phyloP scores from a whole-genome alignment of 441 rosid species.

The Populus hybrid region DNA sequence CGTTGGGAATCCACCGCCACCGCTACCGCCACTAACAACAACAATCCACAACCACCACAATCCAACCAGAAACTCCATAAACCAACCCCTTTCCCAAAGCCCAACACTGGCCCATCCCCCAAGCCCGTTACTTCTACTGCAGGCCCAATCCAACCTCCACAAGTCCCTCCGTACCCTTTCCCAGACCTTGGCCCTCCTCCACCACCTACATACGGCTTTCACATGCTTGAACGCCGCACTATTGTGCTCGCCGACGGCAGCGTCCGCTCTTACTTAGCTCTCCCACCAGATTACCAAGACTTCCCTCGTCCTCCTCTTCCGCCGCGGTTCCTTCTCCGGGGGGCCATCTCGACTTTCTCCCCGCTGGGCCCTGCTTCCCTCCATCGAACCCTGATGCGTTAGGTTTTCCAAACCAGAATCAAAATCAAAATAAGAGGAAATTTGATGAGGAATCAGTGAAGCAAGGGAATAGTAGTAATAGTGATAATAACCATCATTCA shows the following conservation, averaged over 20 bases:
- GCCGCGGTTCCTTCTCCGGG: constrained; percentile 28
- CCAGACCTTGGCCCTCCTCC: constrained; percentile 67
- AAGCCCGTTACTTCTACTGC: neutral
- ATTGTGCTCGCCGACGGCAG: constrained; percentile 83
- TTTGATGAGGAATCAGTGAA: constrained; percentile 34
- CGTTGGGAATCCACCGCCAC: constrained; percentile 39
- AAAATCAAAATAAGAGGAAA: constrained; percentile 41
- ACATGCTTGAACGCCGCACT: constrained; percentile 91
- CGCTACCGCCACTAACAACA: constrained; percentile 11
- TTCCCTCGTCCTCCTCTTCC: constrained; percentile 39
- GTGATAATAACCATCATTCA: constrained; percentile 19
- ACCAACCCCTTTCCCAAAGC: constrained; percentile 34
- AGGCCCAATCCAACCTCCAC: constrained; percentile 19
- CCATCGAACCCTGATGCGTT: constrained; percentile 33
- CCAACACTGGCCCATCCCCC: constrained; percentile 31
- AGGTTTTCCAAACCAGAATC: constrained; percentile 23
- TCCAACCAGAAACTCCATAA: constrained; percentile 32
- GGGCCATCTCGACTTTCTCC: neutral
- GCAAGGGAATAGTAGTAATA: constrained; percentile 14
- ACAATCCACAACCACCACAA: constrained; percentile 27
- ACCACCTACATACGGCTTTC: constrained; percentile 80
- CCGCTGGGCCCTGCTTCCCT: constrained; percentile 13
- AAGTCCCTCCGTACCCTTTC: constrained; percentile 38
- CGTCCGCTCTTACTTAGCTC: constrained; percentile 92
- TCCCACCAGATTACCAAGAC: constrained; percentile 84